Conservation (phyloP, 2,329 filamentous ascomycete species). For the Cytospora mali region DNA sequence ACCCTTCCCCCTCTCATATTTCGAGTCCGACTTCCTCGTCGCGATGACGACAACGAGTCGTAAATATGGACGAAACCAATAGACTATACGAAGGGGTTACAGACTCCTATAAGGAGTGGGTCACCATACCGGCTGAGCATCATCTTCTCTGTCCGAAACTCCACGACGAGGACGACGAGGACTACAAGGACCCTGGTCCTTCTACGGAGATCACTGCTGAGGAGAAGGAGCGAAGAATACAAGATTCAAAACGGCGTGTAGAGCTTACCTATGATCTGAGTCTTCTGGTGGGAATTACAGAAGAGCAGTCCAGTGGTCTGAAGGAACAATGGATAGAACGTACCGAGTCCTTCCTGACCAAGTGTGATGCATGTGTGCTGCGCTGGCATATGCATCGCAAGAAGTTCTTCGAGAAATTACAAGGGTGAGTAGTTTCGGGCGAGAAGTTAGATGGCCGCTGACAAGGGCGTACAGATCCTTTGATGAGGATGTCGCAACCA, state of each 20-base stretch:
- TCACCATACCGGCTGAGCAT: constrained; percentile 45
- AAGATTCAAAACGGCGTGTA: constrained; percentile 57
- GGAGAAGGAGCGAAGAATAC: constrained; percentile 56
- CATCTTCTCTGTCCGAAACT: constrained; percentile 72
- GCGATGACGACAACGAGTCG: constrained; percentile 20
- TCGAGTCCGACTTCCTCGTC: neutral
- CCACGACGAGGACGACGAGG: constrained; percentile 62
- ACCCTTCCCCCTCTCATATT: neutral
- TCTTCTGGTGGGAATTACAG: constrained; percentile 68
- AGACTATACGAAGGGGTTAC: constrained; percentile 34
- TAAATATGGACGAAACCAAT: constrained; percentile 35
- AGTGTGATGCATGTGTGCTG: constrained; percentile 71
- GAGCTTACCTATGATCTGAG: constrained; percentile 68
- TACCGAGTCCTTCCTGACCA: constrained; percentile 60
- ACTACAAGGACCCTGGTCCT: constrained; percentile 61
- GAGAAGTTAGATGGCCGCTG: neutral
- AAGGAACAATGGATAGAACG: constrained; percentile 60
- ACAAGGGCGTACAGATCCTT: constrained; percentile 36
- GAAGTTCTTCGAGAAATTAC: constrained; percentile 62
- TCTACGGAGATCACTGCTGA: constrained; percentile 51
- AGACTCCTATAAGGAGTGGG: constrained; percentile 30
- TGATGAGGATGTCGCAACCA: constrained; percentile 41
- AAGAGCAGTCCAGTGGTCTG: constrained; percentile 61
- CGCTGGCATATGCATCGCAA: constrained; percentile 74
- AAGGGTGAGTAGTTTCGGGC: constrained; percentile 50